Evolutionary conservation across 805 yeast genomes (phyloP).

Genomic region (Cyberlindnera veronae): DNA sequence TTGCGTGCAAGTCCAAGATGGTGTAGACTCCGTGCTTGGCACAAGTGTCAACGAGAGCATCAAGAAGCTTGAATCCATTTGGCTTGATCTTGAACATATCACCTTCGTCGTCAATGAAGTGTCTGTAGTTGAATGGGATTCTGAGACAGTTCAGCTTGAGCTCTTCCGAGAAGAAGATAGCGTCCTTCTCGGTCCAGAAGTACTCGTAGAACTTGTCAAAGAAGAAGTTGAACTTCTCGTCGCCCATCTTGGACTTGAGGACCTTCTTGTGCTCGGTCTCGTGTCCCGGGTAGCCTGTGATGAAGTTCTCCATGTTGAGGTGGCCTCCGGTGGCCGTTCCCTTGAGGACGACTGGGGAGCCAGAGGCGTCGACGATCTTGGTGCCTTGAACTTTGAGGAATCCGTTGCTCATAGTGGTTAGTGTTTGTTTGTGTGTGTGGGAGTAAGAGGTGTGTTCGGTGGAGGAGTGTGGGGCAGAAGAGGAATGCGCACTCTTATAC

Average conservation of each 20-base stretch:
- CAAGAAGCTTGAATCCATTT: conserved; percentile 43
- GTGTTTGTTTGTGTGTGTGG: background rate
- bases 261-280: conserved; percentile 48
- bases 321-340: conserved; percentile 51
- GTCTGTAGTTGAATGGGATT: conserved; percentile 51
- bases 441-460: background rate
- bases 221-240: conserved; percentile 45
- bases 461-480: no score
- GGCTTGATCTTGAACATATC: conserved; percentile 41
- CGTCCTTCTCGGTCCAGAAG: conserved; percentile 50
- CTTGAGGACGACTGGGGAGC: conserved; percentile 38
- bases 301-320: conserved; percentile 54
- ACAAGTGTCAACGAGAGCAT: conserved; percentile 41
- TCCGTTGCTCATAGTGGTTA: conserved; percentile 13
- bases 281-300: conserved; percentile 53
- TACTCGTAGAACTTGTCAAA: conserved; percentile 51
- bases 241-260: conserved; percentile 38
- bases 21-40: conserved; percentile 45
- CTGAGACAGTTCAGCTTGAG: conserved; percentile 45
- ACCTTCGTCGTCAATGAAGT: conserved; percentile 42
- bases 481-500: no score
- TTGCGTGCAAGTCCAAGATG: conserved; percentile 46
- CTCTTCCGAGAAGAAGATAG: conserved; percentile 38
- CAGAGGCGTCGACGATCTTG: conserved; percentile 43
- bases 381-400: conserved; percentile 43